Evolutionary conservation across 768 basidiomycete species (phyloP).

Genomic region (Pleurotus tuoliensis): DNA sequence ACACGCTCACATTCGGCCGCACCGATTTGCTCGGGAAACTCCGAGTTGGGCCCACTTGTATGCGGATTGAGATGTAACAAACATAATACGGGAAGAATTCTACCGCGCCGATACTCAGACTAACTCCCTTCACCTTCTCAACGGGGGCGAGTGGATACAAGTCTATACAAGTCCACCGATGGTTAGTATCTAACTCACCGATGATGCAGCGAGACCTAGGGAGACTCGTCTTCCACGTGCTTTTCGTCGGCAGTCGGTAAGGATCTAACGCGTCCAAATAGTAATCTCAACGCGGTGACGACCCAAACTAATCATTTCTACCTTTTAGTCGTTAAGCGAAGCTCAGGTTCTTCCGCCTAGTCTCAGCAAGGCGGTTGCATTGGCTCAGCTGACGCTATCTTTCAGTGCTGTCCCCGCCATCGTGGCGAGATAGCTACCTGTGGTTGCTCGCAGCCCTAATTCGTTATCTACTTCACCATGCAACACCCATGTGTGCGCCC

Average conservation of each 20-base stretch:
- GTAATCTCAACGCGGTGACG: constrained; percentile 1
- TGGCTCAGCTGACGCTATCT: background rate
- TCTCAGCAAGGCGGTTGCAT: background rate
- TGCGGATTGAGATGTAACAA: too few relatives aligned
- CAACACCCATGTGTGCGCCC: background rate
- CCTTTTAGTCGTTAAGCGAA: constrained; percentile 7
- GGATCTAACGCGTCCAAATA: background rate
- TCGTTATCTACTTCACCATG: constrained; percentile 3
- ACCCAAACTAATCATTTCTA: background rate
- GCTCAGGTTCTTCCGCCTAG: background rate
- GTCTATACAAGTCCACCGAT: too few relatives aligned
- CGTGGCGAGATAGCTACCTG: background rate
- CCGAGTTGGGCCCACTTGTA: too few relatives aligned
- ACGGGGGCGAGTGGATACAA: too few relatives aligned
- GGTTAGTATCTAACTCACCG: too few relatives aligned
- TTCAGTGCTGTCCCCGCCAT: background rate
- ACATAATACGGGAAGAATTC: too few relatives aligned
- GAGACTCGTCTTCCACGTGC: background rate
- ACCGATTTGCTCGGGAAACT: too few relatives aligned
- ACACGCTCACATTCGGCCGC: too few relatives aligned
- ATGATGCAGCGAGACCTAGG: too few relatives aligned
- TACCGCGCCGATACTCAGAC: too few relatives aligned
- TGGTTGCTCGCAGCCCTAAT: background rate
- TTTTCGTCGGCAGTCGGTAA: background rate
- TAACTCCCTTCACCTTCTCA: too few relatives aligned